Conservation (phyloP, 2,329 filamentous ascomycete genomes). For the Xylaria sp. region DNA sequence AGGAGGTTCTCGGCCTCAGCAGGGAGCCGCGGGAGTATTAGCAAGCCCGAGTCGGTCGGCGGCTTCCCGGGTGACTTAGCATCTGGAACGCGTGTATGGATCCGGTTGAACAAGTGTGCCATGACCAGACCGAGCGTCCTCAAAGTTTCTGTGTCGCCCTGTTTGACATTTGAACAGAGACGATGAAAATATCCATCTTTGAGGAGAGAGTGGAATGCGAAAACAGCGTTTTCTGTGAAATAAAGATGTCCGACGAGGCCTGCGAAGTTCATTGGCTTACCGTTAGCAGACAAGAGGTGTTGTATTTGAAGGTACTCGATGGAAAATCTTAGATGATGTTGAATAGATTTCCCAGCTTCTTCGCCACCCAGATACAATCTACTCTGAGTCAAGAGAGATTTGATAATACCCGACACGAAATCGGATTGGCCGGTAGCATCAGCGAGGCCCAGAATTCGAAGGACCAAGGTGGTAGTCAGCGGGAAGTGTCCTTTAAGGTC, state of each 20-base stretch:
- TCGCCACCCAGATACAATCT: constrained; percentile 73
- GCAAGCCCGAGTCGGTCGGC: constrained; percentile 64
- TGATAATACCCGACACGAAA: constrained; percentile 66
- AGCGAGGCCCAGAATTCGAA: constrained; percentile 71
- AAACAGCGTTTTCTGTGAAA: constrained; percentile 75
- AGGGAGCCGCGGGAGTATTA: constrained; percentile 70
- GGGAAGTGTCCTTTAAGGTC: constrained; percentile 80
- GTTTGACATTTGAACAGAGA: constrained; percentile 15
- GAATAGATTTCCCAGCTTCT: constrained; percentile 69
- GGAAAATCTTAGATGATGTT: constrained; percentile 80
- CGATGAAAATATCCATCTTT: constrained; percentile 49
- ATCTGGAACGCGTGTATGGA: constrained; percentile 36
- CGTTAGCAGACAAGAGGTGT: constrained; percentile 64
- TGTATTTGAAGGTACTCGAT: constrained; percentile 79
- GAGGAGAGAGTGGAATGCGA: constrained; percentile 77
- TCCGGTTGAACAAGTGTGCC: constrained; percentile 71
- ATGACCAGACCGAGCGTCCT: constrained; percentile 68
- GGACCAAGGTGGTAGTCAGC: constrained; percentile 73
- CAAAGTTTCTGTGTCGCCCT: constrained; percentile 34
- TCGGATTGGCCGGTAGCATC: constrained; percentile 67
- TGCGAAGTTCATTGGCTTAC: constrained; percentile 74
- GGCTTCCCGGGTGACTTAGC: constrained; percentile 49
- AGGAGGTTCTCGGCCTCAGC: constrained; percentile 61
- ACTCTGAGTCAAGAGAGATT: constrained; percentile 71
- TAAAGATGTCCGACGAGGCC: constrained; percentile 74